Conservation (phyloP, 441 rosid species). For the Brassica balearica region DNA sequence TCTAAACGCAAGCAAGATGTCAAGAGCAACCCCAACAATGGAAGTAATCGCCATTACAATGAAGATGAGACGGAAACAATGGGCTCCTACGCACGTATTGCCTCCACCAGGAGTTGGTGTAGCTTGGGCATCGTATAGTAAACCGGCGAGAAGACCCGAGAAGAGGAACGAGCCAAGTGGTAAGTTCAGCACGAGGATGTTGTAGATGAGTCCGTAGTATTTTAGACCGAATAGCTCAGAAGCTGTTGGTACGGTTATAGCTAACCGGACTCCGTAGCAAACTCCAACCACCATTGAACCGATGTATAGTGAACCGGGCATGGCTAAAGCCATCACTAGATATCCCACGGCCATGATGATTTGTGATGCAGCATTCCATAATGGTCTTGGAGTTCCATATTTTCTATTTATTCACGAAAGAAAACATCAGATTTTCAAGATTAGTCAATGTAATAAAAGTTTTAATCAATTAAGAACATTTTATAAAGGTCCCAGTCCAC, state of each 20-base stretch:
- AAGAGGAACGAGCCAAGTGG: constrained; percentile 90
- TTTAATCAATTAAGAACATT: not conserved
- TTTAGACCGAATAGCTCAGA: constrained; percentile 93
- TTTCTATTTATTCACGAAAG: constrained; percentile 47
- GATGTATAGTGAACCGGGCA: constrained; percentile 81
- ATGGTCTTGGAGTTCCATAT: constrained; percentile 80
- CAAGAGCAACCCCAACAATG: constrained; percentile 65
- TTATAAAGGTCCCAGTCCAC: constrained; percentile 1
- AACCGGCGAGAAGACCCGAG: constrained; percentile 83
- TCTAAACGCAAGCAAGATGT: constrained; percentile 58
- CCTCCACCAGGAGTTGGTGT: constrained; percentile 71
- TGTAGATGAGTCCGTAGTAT: constrained; percentile 78
- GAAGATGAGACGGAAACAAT: constrained; percentile 75
- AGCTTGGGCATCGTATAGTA: constrained; percentile 73
- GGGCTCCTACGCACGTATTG: constrained; percentile 78
- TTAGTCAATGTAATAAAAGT: constrained; percentile 28
- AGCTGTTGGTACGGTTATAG: constrained; percentile 80
- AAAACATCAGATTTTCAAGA: not conserved
- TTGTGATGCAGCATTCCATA: constrained; percentile 89
- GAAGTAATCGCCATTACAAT: constrained; percentile 69
- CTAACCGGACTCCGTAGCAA: constrained; percentile 85
- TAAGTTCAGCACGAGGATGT: constrained; percentile 75
- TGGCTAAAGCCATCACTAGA: constrained; percentile 70
- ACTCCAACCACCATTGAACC: constrained; percentile 78
- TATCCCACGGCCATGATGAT: constrained; percentile 76